Base-by-base conservation (phyloP, 2,329 filamentous ascomycete species). In the Beauveria rudraprayagi region DNA sequence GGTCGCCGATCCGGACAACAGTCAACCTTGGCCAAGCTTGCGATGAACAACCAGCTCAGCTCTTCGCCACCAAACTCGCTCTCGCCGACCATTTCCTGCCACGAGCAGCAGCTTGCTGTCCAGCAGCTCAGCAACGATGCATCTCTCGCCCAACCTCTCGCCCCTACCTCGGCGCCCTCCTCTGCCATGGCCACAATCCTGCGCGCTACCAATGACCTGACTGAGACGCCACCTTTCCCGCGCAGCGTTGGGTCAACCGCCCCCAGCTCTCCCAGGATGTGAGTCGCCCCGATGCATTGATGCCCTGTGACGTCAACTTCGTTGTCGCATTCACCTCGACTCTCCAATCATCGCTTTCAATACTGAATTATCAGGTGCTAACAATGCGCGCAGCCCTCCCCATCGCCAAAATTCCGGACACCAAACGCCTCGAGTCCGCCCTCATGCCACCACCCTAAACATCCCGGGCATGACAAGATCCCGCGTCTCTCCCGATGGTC, bases 381-480 rank as follows among this genome's bases (percentile, higher is more conserved):
- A 63, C 56, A 41, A 28, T 63, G 37, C 37, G 63, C 63, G 71
- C 67, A 91, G 89, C 67, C 83, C 83, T 55, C 86, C 88, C 1
- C 73, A 87, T 63, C 79, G 89, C 70, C 87, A 89, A 70, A 90
- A 88, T 68, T 94, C 91, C 11, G 88, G 88, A 62, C 82, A 80
- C 56, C 86, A 87, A 28, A 96, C 92, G 6, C 92, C 92, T 30
- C 83, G 89, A 65, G 83, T 91, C 54, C 85, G 88, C 65, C 83
- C 87, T 24, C 91, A 95, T 74, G 92, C 94, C 10, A 97, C 94
- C 17, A 97, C 94, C 16, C 86, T 97, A 69, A 96, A 96, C 73
- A 97, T 99, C 63, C 94, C 94, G 61, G 94, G 94, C 66, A 86
- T 99, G 80, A 99, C 94, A 63, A 89, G 92, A 70, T 97, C 93